Conservation (phyloP, 768 basidiomycete species). For the Exsudoporus frostii region DNA sequence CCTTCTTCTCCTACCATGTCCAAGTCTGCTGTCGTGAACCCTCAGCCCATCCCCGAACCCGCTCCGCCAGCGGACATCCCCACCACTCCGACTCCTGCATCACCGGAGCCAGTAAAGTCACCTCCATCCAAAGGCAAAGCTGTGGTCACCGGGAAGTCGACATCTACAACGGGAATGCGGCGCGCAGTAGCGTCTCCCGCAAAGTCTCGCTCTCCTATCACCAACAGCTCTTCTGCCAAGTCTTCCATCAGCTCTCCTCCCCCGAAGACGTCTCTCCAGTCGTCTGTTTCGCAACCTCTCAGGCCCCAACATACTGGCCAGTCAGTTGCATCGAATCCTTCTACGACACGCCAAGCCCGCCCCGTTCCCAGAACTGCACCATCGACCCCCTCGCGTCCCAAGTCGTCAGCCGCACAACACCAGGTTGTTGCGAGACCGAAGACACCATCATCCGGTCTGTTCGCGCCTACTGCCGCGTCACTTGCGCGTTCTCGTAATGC, state of each 20-base stretch:
- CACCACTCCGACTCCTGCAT: slow-evolving; percentile 19
- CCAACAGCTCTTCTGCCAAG: slow-evolving; percentile 19
- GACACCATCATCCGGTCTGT: slow-evolving; percentile 64
- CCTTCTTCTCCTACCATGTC: slow-evolving; percentile 18
- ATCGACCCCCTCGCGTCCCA: slow-evolving; percentile 34
- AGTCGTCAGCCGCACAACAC: slow-evolving; percentile 31
- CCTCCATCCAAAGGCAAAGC: slow-evolving; percentile 22
- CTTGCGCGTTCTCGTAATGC: slow-evolving; percentile 66
- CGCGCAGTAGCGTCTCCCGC: slow-evolving; percentile 21
- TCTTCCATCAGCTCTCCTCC: slow-evolving; percentile 27
- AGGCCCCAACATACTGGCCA: slow-evolving; percentile 41
- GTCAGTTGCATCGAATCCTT: slow-evolving; percentile 34
- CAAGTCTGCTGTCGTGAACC: slow-evolving; percentile 23
- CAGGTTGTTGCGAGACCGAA: slow-evolving; percentile 42
- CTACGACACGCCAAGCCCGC: slow-evolving; percentile 28
- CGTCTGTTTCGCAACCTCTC: slow-evolving; percentile 37
- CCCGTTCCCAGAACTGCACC: slow-evolving; percentile 29
- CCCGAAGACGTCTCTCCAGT: slow-evolving; percentile 30
- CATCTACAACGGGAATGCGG: slow-evolving; percentile 21
- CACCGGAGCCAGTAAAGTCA: slow-evolving; percentile 20
- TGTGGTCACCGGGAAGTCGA: slow-evolving; percentile 17
- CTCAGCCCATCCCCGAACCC: slow-evolving; percentile 30
- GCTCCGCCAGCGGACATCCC: slow-evolving; percentile 16
- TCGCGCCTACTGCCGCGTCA: slow-evolving; percentile 81
- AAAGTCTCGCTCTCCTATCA: slow-evolving; percentile 29